These are phyloP conservation scores for Penicillium occitanis DNA, from an alignment of 2,329 filamentous ascomycete species.

Conservation along the genomic window DNA sequence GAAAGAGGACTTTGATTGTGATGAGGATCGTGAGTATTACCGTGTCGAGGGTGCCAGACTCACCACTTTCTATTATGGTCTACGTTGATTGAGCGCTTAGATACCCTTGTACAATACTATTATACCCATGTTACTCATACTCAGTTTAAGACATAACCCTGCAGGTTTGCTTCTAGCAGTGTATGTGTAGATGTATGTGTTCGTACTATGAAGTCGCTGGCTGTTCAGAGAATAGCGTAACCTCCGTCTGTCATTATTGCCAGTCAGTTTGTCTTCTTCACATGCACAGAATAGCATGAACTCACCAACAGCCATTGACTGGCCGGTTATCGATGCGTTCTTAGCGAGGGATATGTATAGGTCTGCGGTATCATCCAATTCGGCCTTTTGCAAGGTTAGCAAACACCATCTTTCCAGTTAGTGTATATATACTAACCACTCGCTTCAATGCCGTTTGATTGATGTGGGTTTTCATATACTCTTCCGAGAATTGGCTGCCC, in stretches of 20 bases:
- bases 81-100: conserved; percentile 27
- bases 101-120: conserved; percentile 6
- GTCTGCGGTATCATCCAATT: conserved; percentile 45
- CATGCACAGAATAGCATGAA: neutral
- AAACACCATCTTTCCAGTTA: neutral
- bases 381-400: conserved; percentile 31
- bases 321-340: conserved; percentile 49
- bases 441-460: conserved; percentile 61
- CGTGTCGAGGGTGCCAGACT: too few relatives aligned
- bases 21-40: too few relatives aligned
- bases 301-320: conserved; percentile 46
- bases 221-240: neutral
- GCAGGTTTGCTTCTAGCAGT: neutral
- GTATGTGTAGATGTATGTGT: neutral
- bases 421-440: conserved; percentile 39
- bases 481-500: conserved; percentile 59
- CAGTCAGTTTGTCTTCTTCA: neutral
- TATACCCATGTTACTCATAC: too few relatives aligned
- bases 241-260: conserved; percentile 8
- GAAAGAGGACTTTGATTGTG: too few relatives aligned
- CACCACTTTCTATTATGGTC: too few relatives aligned
- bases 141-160: too few relatives aligned
- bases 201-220: neutral
- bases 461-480: conserved; percentile 56
- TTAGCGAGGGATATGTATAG: conserved; percentile 43